Percentiles rank a stretch among this genome's conserved stretches.
phyloP scores from a whole-genome alignment of 1,284 basidiomycete species.

The Malassezia slooffiae region DNA sequence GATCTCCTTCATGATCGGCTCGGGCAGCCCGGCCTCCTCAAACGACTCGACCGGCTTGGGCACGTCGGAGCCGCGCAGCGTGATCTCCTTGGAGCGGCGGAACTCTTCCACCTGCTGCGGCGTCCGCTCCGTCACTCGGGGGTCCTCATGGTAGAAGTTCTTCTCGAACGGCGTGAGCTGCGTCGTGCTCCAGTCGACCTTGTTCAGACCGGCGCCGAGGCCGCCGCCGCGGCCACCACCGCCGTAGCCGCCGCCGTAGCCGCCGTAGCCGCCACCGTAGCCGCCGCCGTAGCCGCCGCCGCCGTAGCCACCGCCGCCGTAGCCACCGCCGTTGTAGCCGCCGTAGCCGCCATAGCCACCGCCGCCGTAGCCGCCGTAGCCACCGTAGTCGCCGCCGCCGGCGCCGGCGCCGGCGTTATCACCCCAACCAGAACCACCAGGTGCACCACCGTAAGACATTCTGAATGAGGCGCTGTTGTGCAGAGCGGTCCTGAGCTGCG shows the following conservation, averaged over 20 bases:
- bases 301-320: conserved; percentile 46
- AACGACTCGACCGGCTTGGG: conserved; percentile 84
- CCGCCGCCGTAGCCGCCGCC: conserved; percentile 43
- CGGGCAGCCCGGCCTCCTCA: conserved; percentile 89
- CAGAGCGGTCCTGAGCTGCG: neutral
- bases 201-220: conserved; percentile 71
- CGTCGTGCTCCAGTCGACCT: conserved; percentile 67
- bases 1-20: conserved; percentile 88
- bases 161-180: conserved; percentile 63
- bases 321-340: conserved; percentile 26
- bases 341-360: conserved; percentile 19
- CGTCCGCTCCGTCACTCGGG: conserved; percentile 63
- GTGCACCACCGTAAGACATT: conserved; percentile 34
- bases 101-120: conserved; percentile 84
- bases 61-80: conserved; percentile 78
- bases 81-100: conserved; percentile 70
- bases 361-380: conserved; percentile 5
- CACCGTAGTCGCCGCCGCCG: conserved; percentile 18
- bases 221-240: conserved; percentile 67
- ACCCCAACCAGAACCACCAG: conserved; percentile 17
- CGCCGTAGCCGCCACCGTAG: conserved; percentile 19
- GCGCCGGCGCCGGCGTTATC: conserved; percentile 14
- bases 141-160: conserved; percentile 95
- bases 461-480: neutral
- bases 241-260: conserved; percentile 22